Base-by-base conservation (phyloP, 768 basidiomycete species). In the Mycena maculata region DNA sequence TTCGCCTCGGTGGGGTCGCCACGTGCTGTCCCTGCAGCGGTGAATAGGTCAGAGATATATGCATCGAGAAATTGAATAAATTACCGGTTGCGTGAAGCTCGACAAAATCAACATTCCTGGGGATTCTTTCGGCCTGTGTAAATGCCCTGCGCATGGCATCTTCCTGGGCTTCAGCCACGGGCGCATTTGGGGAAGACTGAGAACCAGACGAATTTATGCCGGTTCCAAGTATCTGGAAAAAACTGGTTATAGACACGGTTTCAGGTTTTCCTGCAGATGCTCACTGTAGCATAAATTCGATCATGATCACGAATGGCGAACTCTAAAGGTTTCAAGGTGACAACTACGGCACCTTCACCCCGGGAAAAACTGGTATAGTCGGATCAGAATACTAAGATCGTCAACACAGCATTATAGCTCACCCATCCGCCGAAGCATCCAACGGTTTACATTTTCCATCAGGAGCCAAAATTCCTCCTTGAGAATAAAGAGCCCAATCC, bases 251-350 rank as follows among this genome's bases (percentile, higher is more conserved):
- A n/a, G 28, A 20, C 2, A 30, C 33, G 23, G 4, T 13, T 45
- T 15, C 27, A 27, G 15, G 23, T 54, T 48, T 47, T 13, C 11
- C 25, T 36, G 16, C 11, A 15, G 53, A 44, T 12, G 68, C 74
- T n/a, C 59, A 84, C 82, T 1, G 76, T 77, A 12, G 74, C 81
- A 71, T 84, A 84, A 22, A 85, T 77, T 16, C 75, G 71, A 63
- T 85, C 83, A 20, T 73, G 59, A 55, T 84, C 83, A 9, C 71
- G 68, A 30, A 84, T 53, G 8, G 84, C 84, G 27, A 73, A 69
- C 10, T 79, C 75, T 1, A 82, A 70, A 4, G 76, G 77, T 67
- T 84, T 85, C 13, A 85, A 49, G 1, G 83, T 81, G 9, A 85
- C 71, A 1, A 74, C 80, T 8, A 75, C 77, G 10, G 72, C 79